These are phyloP conservation scores for Cucumis sativus DNA, from an alignment of 306 rosid species.

Conservation along the genomic window DNA sequence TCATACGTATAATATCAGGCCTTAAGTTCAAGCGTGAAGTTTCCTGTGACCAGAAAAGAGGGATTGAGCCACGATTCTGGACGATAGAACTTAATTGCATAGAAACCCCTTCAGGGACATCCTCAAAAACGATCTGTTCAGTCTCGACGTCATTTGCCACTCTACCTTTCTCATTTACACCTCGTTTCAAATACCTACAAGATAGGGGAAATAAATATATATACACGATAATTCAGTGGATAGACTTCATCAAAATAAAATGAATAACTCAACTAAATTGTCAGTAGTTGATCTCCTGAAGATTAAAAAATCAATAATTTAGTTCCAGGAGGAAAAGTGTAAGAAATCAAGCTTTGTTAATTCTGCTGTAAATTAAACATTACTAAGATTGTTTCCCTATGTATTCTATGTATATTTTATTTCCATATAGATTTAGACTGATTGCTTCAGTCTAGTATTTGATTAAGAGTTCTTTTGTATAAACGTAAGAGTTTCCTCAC, in stretches of 20 bases:
- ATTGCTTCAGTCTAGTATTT: too few species aligned
- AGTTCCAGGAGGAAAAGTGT: not conserved
- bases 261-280: not conserved
- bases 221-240: not conserved
- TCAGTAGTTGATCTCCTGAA: not conserved
- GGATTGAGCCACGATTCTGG: constrained; percentile 92
- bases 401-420: too few species aligned
- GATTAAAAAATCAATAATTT: not conserved
- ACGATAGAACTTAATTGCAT: constrained; percentile 81
- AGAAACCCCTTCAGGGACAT: constrained; percentile 50
- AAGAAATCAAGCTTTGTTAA: not conserved
- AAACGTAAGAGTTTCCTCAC: too few species aligned
- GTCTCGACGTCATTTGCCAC: constrained; percentile 99
- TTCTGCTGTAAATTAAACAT: too few species aligned
- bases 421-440: too few species aligned
- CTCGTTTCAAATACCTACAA: constrained; percentile 88
- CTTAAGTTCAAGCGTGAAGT: constrained; percentile 82
- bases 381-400: too few species aligned
- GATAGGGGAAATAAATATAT: constrained; percentile 11
- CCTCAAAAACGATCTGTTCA: constrained; percentile 76
- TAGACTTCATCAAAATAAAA: not conserved
- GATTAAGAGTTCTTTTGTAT: too few species aligned
- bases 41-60: constrained; percentile 98
- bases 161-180: constrained; percentile 89
- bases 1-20: constrained; percentile 87